Conservation (phyloP, 768 basidiomycete genomes). For the Leccinum rimulosum region DNA sequence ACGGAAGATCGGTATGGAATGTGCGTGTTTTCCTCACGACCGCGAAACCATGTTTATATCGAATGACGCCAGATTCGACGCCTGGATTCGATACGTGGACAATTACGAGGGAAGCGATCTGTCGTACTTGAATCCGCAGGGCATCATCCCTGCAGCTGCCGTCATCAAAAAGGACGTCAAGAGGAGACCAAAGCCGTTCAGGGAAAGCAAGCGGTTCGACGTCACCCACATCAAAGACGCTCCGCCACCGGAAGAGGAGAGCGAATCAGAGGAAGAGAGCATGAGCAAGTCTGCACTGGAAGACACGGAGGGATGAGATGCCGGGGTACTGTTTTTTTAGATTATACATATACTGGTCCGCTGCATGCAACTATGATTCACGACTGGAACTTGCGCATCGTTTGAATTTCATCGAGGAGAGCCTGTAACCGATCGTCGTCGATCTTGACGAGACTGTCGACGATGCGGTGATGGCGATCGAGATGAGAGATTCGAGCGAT, state of each 20-base stretch:
- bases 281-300: constrained; percentile 44
- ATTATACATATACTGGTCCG: not conserved
- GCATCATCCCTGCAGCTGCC: constrained; percentile 68
- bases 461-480: no score
- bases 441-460: constrained; percentile 68
- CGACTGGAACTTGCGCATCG: constrained; percentile 86
- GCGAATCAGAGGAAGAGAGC: constrained; percentile 43
- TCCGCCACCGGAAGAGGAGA: constrained; percentile 34
- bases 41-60: not conserved
- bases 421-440: constrained; percentile 85
- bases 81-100: constrained; percentile 80
- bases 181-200: constrained; percentile 59
- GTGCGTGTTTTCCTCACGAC: constrained; percentile 43
- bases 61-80: constrained; percentile 60
- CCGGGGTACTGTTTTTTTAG: not conserved
- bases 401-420: constrained; percentile 84
- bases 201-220: constrained; percentile 67
- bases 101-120: constrained; percentile 75
- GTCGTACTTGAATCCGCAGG: constrained; percentile 72
- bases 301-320: constrained; percentile 46
- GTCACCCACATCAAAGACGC: constrained; percentile 42
- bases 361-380: constrained; percentile 35
- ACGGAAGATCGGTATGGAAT: constrained; percentile 77
- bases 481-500: not conserved
- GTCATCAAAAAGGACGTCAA: constrained; percentile 57